These are phyloP conservation scores for Malassezia furfur DNA, from an alignment of 1,284 basidiomycete species.

Conservation along the genomic window DNA sequence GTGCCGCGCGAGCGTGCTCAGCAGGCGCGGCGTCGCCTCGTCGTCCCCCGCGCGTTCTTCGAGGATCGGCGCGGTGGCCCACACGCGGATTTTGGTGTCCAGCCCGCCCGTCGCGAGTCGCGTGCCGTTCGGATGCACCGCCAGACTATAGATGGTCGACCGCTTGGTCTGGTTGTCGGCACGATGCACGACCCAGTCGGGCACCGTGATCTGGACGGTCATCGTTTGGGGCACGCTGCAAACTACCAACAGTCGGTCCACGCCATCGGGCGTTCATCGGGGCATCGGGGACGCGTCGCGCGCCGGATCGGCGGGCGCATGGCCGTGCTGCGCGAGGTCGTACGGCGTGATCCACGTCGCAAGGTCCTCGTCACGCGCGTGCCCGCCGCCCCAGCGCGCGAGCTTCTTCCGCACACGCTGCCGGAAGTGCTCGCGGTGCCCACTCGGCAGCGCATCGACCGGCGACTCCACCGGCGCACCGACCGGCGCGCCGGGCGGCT, in stretches of 20 bases:
- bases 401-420: conserved; percentile 10
- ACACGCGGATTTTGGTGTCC: conserved; percentile 75
- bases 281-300: background rate
- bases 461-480: background rate
- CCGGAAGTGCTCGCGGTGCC: conserved; percentile 12
- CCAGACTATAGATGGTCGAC: conserved; percentile 79
- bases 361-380: conserved; percentile 11
- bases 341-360: conserved; percentile 17
- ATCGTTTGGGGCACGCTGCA: background rate
- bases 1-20: conserved; percentile 86
- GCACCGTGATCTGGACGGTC: conserved; percentile 28
- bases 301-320: background rate
- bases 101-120: conserved; percentile 90
- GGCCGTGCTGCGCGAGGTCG: background rate
- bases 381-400: conserved; percentile 8
- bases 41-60: conserved; percentile 61
- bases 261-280: background rate
- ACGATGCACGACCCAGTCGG: conserved; percentile 46
- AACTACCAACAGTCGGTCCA: background rate
- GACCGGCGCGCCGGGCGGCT: background rate
- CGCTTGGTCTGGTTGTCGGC: conserved; percentile 57
- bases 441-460: background rate
- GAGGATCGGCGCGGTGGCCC: conserved; percentile 88
- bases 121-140: conserved; percentile 90
- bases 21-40: conserved; percentile 68